Base-by-base conservation (phyloP, 108 stramenopile genomes). In the Cyclotella atomus region DNA sequence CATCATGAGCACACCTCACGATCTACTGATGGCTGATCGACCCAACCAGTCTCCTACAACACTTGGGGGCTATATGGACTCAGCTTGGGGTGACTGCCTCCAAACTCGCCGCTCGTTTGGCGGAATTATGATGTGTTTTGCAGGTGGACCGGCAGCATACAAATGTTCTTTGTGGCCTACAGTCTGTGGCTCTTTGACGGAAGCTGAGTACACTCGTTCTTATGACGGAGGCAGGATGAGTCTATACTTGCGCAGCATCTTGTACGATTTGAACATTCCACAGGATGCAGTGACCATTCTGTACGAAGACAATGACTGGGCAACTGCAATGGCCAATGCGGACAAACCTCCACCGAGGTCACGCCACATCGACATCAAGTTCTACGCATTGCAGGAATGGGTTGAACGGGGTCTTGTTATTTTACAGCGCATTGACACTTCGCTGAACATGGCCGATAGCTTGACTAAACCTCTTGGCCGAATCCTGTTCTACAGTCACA, bases 401-500 rank as follows among this genome's bases (percentile, higher is more conserved):
- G 60, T 61, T 20, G 60, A 61, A 19, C 30, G 60, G 3, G 35
- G 38, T 20, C 60, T 61, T 15, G 16, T 61, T 3, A 20, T 38
- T 2, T 30, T 61, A 4, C 17, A 61, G 38, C 60, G 35, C 20
- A 30, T 61, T 34, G 35, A 38, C 35, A 61, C 60, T 12, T 16
- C 55, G 12, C 21, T 23, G 6, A 57, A 57, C 55, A 23, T 57
- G 6, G 55, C 29, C 7, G 30, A 57, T 10, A 33, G 2, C 12
- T 61, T 16, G 17, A 61, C 33, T 16, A 61, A 61, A 61, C 35
- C 33, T 7, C 60, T 61, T 10, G 5, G 25, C 10, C 6, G 60
- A 19, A 61, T 61, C 60, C 60, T 61, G 10, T 61, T 61, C 35
- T 21, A 61, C 55, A 6, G 55, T 27, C 30, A 57, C 27, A 57